Percentiles rank a stretch among this genome's conserved stretches.
Evolutionary conservation across 805 yeast species (phyloP).

Genomic region (Pichia thaimueangensis): DNA sequence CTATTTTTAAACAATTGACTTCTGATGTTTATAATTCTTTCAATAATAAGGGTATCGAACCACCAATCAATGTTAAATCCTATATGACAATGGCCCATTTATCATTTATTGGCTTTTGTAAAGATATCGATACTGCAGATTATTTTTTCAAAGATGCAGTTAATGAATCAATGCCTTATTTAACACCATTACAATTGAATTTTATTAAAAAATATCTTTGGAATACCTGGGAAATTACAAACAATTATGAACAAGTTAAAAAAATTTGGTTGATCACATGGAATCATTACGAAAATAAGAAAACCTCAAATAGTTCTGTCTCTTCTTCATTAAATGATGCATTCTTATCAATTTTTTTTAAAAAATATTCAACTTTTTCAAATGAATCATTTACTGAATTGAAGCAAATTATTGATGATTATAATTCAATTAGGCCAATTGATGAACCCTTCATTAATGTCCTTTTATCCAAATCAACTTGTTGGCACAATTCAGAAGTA

Average conservation of each 20-base stretch:
- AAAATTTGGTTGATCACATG: slow-evolving; percentile 60
- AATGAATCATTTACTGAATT: slow-evolving; percentile 52
- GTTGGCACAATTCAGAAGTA: slow-evolving; percentile 63
- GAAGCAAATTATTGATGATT: slow-evolving; percentile 48
- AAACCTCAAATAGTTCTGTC: slow-evolving; percentile 57
- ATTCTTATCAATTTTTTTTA: slow-evolving; percentile 63
- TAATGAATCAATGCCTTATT: slow-evolving; percentile 64
- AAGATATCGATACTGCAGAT: slow-evolving; percentile 64
- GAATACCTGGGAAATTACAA: slow-evolving; percentile 52
- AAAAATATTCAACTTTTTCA: slow-evolving; percentile 44
- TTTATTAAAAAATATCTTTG: slow-evolving; percentile 58
- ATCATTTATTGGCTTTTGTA: slow-evolving; percentile 70
- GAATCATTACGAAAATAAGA: slow-evolving; percentile 43
- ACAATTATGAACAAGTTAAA: slow-evolving; percentile 51
- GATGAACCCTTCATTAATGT: slow-evolving; percentile 84
- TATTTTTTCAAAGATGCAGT: slow-evolving; percentile 71
- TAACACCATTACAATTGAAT: slow-evolving; percentile 65
- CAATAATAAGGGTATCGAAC: slow-evolving; percentile 26
- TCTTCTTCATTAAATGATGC: slow-evolving; percentile 66
- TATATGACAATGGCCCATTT: slow-evolving; percentile 69
- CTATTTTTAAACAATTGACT: slow-evolving; percentile 55
- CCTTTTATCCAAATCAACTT: slow-evolving; percentile 55
- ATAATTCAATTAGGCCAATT: slow-evolving; percentile 49
- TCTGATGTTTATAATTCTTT: slow-evolving; percentile 37
- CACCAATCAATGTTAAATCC: slow-evolving; percentile 37